Evolutionary conservation across 192 early-diverging fungal species (phyloP).

Genomic region (Borealophlyctis nickersoniae): DNA sequence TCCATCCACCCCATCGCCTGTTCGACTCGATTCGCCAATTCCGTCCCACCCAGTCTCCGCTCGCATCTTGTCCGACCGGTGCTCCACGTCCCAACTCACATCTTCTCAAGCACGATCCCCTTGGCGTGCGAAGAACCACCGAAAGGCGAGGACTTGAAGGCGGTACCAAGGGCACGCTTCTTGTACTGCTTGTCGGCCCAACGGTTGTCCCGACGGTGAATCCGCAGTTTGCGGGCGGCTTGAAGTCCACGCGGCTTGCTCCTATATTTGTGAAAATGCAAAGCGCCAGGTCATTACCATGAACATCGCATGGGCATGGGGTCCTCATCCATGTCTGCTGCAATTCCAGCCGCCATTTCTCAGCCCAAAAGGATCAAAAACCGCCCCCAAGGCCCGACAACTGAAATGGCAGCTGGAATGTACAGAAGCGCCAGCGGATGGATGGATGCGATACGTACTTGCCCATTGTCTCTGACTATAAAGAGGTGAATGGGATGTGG

Average conservation of each 20-base stretch:
- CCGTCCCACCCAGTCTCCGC: not conserved
- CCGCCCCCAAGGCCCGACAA: not conserved
- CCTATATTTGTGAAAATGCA: constrained; percentile 1
- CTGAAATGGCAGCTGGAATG: not conserved
- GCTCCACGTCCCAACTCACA: constrained; percentile 54
- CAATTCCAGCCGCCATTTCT: not conserved
- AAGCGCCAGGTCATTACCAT: not conserved
- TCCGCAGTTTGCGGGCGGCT: constrained; percentile 97
- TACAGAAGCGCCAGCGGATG: not conserved
- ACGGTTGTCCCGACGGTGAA: constrained; percentile 94
- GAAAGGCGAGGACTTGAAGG: constrained; percentile 97
- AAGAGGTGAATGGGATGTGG: not conserved
- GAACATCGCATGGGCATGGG: not conserved
- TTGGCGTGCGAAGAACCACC: constrained; percentile 99
- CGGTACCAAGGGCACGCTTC: constrained; percentile 96
- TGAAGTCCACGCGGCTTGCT: constrained; percentile 98
- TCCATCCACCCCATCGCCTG: not conserved
- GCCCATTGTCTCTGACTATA: not conserved
- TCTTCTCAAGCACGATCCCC: constrained; percentile 99
- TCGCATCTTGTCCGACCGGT: too few relatives aligned
- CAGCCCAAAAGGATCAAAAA: not conserved
- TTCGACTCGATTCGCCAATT: too few relatives aligned
- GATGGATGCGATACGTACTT: not conserved
- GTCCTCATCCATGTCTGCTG: not conserved
- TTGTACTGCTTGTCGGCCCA: constrained; percentile 99